Evolutionary conservation across 177 flowering plant species (phyloP).

Genomic region (Tripterygium wilfordii): DNA sequence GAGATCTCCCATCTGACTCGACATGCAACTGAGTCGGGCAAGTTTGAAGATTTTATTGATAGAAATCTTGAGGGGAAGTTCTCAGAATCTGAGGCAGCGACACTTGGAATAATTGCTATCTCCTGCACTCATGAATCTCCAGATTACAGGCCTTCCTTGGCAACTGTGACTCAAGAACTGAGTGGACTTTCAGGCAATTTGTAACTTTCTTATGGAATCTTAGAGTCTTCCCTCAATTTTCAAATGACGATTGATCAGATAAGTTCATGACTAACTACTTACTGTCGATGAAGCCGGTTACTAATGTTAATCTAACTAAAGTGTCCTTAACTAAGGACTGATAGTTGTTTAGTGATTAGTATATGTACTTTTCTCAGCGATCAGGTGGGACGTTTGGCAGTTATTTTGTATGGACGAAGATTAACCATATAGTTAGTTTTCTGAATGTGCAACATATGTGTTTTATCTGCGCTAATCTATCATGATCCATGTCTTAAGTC

Average conservation of each 20-base stretch:
- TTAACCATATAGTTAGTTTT: too few species aligned
- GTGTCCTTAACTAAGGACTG: constrained; percentile 5
- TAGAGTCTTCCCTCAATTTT: constrained; percentile 14
- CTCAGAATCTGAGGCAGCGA: constrained; percentile 42
- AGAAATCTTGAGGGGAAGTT: constrained; percentile 39
- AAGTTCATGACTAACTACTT: background rate
- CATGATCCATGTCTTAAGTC: too few species aligned
- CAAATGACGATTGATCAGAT: constrained; percentile 9
- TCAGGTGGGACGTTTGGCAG: too few species aligned
- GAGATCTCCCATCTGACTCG: constrained; percentile 21
- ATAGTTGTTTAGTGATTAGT: too few species aligned
- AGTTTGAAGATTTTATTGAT: constrained; percentile 48
- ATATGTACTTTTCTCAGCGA: too few species aligned
- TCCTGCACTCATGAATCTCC: constrained; percentile 60
- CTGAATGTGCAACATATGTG: too few species aligned
- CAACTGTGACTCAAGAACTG: constrained; percentile 39
- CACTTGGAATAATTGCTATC: constrained; percentile 43
- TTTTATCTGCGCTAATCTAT: too few species aligned
- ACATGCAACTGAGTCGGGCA: constrained; percentile 34
- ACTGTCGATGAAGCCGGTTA: background rate
- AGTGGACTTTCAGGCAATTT: constrained; percentile 11
- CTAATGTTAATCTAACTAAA: background rate
- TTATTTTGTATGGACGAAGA: too few species aligned
- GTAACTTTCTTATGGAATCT: constrained; percentile 3
- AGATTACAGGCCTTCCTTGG: constrained; percentile 40